Evolutionary conservation across 768 basidiomycete species (phyloP), one percentile per base, ranked within the genome.

Genomic region (Termitomyces sp.): DNA sequence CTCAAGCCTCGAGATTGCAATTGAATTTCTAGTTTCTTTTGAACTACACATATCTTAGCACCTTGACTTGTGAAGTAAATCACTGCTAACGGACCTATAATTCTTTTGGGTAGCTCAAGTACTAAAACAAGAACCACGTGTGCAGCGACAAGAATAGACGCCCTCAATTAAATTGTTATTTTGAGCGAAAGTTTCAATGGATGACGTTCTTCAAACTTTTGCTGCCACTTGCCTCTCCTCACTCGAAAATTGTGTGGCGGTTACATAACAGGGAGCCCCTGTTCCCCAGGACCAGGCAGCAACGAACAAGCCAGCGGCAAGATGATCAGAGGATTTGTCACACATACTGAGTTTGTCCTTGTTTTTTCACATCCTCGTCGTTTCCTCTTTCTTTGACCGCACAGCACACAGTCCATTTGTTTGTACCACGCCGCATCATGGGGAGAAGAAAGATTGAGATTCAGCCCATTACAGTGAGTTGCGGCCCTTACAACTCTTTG

Each of bases 381-480:
- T 51, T 42, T 59, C 61, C 56, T 62, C 56, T 42, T 34, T 37
- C 55, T 40, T 31, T 36, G 32, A 32, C 61, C 54, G 29, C 42
- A 42, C 50, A 42, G 49, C 52, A 25, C 43, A 36, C 25, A 25
- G 11, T 31, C 15, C n/a, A 20, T 43, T 25, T 56, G 37, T 40
- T 32, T 25, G 29, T 42, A 29, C 5, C 36, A 60, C 57, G 54
- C 47, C 50, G 17, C 49, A 57, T 40, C 8, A 65, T 66, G 65
- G 65, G 65, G 3, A 60, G 65, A 56, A 60, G 65, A 61, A 66
- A 66, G 57, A 66, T 66, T 5, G 62, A 66, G 37, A 66, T 66
- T 25, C 65, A 66, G 55, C 65, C 65, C n/a, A 66, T 66, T 20
- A 66, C 65, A 6, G 65, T 66, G 9, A 58, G 65, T 37, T 57